These are phyloP conservation scores for Malus sylvestris DNA, from an alignment of 306 rosid genomes.

Conservation along the genomic window DNA sequence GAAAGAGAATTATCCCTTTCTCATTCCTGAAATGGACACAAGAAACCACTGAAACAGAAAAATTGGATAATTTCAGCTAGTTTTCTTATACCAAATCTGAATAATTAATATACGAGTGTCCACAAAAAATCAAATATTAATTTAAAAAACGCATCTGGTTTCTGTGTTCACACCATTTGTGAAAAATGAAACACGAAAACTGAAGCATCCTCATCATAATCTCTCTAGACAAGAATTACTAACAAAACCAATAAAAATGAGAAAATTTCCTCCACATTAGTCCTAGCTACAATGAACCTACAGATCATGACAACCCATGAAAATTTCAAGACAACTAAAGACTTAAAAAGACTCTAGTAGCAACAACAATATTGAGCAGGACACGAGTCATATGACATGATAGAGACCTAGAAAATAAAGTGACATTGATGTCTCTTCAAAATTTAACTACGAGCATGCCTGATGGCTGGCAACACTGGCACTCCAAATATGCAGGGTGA, in stretches of 20 bases:
- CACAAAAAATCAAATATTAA: neutral
- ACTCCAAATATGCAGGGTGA: constrained; percentile 30
- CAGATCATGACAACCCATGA: neutral
- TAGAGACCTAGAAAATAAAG: neutral
- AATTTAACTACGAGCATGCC: constrained; percentile 30
- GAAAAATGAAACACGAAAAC: neutral
- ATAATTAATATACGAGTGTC: neutral
- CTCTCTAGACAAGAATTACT: neutral
- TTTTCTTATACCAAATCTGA: neutral
- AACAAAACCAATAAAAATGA: neutral
- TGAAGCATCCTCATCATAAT: neutral
- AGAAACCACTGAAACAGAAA: too few species aligned
- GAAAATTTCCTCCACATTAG: neutral
- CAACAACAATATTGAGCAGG: neutral
- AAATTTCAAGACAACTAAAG: too few species aligned
- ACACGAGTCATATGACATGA: neutral
- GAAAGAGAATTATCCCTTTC: too few species aligned
- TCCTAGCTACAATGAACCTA: neutral
- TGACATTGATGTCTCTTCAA: neutral
- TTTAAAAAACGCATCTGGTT: neutral
- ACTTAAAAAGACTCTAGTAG: too few species aligned
- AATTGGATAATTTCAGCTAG: too few species aligned
- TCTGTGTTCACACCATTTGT: neutral
- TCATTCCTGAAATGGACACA: too few species aligned
- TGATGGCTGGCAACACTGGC: constrained; percentile 32